A percentile compares a stretch with the other conserved stretches of the same genome.
phyloP scores from a whole-genome alignment of 768 basidiomycete genomes.

The Multifurca ochricompacta region DNA sequence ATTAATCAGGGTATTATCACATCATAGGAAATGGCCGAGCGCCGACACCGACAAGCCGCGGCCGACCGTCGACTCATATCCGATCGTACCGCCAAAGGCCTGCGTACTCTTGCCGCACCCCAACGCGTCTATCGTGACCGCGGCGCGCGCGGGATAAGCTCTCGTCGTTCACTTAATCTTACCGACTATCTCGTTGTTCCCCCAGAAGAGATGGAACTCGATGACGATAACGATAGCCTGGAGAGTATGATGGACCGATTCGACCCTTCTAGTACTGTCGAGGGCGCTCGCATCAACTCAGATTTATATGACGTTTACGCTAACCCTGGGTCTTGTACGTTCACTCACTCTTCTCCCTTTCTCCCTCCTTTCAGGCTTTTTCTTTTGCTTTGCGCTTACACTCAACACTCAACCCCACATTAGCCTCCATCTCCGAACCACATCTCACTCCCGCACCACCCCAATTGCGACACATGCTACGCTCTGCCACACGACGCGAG shows the following conservation, averaged over 20 bases:
- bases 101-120: constrained; percentile 49
- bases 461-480: constrained; percentile 8
- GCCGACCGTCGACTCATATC: constrained; percentile 56
- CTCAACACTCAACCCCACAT: not conserved
- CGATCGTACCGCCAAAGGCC: constrained; percentile 55
- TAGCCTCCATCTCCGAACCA: constrained; percentile 1
- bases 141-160: not conserved
- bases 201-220: constrained; percentile 44
- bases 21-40: constrained; percentile 67
- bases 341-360: not conserved
- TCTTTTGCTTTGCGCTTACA: not conserved
- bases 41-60: constrained; percentile 45
- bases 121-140: constrained; percentile 45
- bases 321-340: constrained; percentile 9
- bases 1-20: constrained; percentile 13
- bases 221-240: constrained; percentile 59
- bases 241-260: constrained; percentile 35
- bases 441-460: constrained; percentile 7
- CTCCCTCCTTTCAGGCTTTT: not conserved
- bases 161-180: constrained; percentile 31
- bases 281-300: constrained; percentile 50
- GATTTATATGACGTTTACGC: constrained; percentile 59
- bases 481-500: constrained; percentile 9
- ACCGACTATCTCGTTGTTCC: constrained; percentile 47
- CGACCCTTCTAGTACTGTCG: constrained; percentile 35